Evolutionary conservation across 495 filamentous ascomycete genomes (phyloP).

Genomic region (Cenococcum geophilum): DNA sequence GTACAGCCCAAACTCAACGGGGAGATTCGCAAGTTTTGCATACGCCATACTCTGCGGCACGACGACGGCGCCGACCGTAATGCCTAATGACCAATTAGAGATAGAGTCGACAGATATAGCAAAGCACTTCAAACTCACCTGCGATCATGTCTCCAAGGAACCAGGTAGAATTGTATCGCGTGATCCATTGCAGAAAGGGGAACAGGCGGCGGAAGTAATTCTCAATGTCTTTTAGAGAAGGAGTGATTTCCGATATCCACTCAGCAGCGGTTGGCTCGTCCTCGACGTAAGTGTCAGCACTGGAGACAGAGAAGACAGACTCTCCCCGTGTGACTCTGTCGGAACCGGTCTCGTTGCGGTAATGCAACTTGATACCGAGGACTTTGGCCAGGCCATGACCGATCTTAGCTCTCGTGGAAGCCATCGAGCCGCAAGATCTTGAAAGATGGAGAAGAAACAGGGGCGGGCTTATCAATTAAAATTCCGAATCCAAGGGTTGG

Average conservation of each 20-base stretch:
- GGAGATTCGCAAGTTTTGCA: conserved; percentile 72
- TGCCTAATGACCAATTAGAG: conserved; percentile 46
- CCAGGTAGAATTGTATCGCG: conserved; percentile 82
- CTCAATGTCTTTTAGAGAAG: conserved; percentile 47
- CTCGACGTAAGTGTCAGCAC: conserved; percentile 77
- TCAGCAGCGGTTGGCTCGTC: conserved; percentile 68
- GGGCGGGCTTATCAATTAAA: conserved; percentile 8
- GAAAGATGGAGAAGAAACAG: background rate
- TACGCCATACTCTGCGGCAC: conserved; percentile 98
- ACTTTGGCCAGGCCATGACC: conserved; percentile 71
- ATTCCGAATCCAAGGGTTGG: background rate
- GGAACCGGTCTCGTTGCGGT: conserved; percentile 39
- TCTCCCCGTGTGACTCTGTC: conserved; percentile 63
- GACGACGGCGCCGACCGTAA: conserved; percentile 93
- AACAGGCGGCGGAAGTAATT: conserved; percentile 62
- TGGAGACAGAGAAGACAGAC: conserved; percentile 69
- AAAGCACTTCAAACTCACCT: conserved; percentile 44
- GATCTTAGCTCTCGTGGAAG: conserved; percentile 47
- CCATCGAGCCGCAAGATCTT: conserved; percentile 31
- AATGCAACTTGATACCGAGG: conserved; percentile 78
- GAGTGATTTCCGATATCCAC: conserved; percentile 60
- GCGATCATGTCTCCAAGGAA: conserved; percentile 82
- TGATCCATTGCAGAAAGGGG: conserved; percentile 82
- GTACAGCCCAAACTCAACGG: conserved; percentile 81
- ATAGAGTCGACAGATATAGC: background rate